Base-by-base conservation (phyloP, 164 flowering plant genomes). In the Dillenia turbinata region DNA sequence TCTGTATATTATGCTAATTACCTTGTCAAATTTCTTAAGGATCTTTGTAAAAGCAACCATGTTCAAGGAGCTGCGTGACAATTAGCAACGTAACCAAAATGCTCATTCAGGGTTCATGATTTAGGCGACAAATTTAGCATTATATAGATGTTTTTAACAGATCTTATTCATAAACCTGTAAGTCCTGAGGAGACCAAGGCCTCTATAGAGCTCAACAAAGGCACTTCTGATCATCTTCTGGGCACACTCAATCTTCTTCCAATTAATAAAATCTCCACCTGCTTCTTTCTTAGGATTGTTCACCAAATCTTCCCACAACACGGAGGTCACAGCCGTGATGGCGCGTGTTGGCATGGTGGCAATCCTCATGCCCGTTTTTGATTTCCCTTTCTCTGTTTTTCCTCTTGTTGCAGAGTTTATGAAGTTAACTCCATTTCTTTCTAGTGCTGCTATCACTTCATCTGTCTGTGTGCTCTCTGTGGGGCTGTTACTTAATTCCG, bases 1-100 rank as follows among this genome's bases (percentile, higher is more conserved):
- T 15, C 40, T 33, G 24, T 44, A 44, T 15, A 9, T 10, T 3
- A 52, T 26, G 26, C 10, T 24, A 10, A 54, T 12, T 73, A 95
- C 99, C 97, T 95, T 95, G 73, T 95, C 99, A 40, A 95, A 95
- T 70, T 95, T 95, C 83, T 95, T 95, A 6, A 95, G 86, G 49
- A 95, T 95, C 75, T 95, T 95, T 9, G 80, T 73, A 52, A 95
- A 95, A n/a, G 98, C 99, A 69, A 84, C 74, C 94, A 92, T 82
- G 68, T 95, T 95, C 55, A 95, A 70, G 14, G 97, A 89, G 83
- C 97, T 95, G 96, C 75, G 66, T 76, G 67, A 72, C 2, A 60
- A 55, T 5, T 33, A 33, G 40, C 40, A 33, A 33, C 0, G 0
- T 33, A 33, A 26, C 5, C 40, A 33, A 33, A 33, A 33, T 33